These are phyloP conservation scores for Penicillium sp. DNA, from an alignment of 2,329 filamentous ascomycete genomes.

Conservation along the genomic window DNA sequence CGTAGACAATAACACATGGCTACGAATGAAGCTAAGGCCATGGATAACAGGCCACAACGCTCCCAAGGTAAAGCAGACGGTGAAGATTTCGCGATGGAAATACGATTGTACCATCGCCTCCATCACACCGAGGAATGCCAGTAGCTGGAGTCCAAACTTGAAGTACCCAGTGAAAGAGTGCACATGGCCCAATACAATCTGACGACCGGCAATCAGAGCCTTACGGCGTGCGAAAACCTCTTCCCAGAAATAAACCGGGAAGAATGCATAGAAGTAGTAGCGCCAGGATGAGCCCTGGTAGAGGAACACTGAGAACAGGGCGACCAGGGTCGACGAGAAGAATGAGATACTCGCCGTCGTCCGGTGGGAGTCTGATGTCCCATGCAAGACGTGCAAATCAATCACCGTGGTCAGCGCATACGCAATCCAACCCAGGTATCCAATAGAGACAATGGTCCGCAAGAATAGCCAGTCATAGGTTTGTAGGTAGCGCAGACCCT, in stretches of 20 bases:
- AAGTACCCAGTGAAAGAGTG: conserved; percentile 58
- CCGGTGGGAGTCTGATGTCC: conserved; percentile 63
- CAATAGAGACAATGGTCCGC: conserved; percentile 79
- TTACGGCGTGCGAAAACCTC: conserved; percentile 79
- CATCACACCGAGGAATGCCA: conserved; percentile 71
- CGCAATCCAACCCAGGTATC: conserved; percentile 93
- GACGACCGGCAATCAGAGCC: conserved; percentile 66
- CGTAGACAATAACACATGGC: conserved; percentile 62
- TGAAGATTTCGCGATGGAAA: conserved; percentile 84
- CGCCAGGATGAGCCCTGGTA: conserved; percentile 75
- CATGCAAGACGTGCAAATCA: conserved; percentile 80
- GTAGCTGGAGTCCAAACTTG: conserved; percentile 62
- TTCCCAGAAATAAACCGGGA: conserved; percentile 95
- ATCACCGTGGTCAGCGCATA: conserved; percentile 88
- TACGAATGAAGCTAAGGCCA: conserved; percentile 68
- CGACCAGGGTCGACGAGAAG: conserved; percentile 75
- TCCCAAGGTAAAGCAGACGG: conserved; percentile 72
- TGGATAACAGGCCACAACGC: conserved; percentile 76
- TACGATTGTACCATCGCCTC: conserved; percentile 86
- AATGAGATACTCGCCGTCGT: conserved; percentile 59
- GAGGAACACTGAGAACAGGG: conserved; percentile 75
- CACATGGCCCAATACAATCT: conserved; percentile 68
- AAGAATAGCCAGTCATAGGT: conserved; percentile 99
- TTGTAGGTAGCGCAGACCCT: conserved; percentile 88
- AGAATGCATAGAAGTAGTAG: conserved; percentile 90